A percentile compares a stretch with the other conserved stretches of the same genome.
Evolutionary conservation across 768 basidiomycete genomes (phyloP).

Genomic region (Suillus bovinus): DNA sequence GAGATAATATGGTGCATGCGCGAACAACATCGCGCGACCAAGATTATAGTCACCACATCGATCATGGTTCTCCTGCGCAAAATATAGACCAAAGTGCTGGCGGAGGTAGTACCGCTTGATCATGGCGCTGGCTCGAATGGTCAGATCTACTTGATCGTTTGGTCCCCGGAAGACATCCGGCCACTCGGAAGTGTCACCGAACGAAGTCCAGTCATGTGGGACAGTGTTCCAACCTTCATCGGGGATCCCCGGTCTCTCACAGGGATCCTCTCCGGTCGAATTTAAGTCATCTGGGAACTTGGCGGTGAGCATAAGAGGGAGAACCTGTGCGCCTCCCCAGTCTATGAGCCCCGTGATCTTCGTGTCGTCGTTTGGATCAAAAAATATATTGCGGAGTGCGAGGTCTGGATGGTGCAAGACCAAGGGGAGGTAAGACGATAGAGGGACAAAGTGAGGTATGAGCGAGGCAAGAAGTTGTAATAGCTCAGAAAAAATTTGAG

Average conservation of each 20-base stretch:
- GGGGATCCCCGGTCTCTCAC: not conserved
- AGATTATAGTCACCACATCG: not conserved
- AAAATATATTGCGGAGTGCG: constrained; percentile 3
- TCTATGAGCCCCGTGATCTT: constrained; percentile 2
- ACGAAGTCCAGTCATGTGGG: constrained; percentile 4
- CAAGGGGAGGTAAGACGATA: not conserved
- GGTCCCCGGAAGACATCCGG: not conserved
- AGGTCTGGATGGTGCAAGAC: constrained; percentile 1
- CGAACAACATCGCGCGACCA: not conserved
- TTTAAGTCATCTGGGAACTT: not conserved
- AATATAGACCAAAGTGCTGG: not conserved
- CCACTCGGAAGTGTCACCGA: constrained; percentile 5
- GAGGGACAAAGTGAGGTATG: not conserved
- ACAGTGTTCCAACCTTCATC: not conserved
- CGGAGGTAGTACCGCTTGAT: constrained; percentile 1
- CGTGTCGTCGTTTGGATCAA: not conserved
- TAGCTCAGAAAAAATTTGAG: not conserved
- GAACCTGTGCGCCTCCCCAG: constrained; percentile 1
- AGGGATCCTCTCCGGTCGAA: not conserved
- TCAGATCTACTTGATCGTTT: not conserved
- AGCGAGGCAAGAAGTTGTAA: not conserved
- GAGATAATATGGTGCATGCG: constrained; percentile 1
- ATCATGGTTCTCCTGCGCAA: constrained; percentile 1
- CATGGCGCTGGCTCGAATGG: not conserved
- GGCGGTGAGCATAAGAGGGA: not conserved